A percentile compares a stretch with the other conserved stretches of the same genome.
These are phyloP conservation scores for Coemansia sp. DNA, from an alignment of 192 early-diverging fungal species.

Conservation along the genomic window DNA sequence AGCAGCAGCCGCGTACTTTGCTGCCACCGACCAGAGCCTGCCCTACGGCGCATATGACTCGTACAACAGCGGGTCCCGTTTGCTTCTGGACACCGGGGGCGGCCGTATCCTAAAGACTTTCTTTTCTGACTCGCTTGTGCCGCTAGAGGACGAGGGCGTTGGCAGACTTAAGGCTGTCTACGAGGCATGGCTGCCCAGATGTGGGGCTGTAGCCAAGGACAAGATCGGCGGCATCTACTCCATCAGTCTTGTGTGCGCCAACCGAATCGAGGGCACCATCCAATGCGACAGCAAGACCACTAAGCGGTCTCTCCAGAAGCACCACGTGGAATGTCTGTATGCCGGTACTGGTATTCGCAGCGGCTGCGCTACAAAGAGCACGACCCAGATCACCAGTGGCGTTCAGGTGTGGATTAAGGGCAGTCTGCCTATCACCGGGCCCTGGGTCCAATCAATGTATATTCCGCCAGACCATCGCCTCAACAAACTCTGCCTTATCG, in stretches of 20 bases:
- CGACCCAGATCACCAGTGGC: conserved; percentile 18
- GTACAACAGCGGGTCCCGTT: conserved; percentile 26
- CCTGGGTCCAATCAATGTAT: conserved; percentile 49
- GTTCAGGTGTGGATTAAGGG: conserved; percentile 51
- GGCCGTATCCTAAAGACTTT: conserved; percentile 44
- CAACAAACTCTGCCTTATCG: conserved; percentile 44
- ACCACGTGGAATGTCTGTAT: conserved; percentile 37
- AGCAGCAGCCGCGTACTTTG: background rate
- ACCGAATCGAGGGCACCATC: conserved; percentile 18
- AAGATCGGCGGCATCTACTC: conserved; percentile 41
- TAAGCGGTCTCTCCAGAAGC: conserved; percentile 18
- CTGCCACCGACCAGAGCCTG: conserved; percentile 8
- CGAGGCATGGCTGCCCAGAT: conserved; percentile 42
- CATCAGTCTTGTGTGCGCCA: conserved; percentile 21
- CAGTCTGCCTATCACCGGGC: conserved; percentile 39
- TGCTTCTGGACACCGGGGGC: conserved; percentile 19
- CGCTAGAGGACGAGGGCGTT: conserved; percentile 44
- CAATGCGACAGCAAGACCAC: conserved; percentile 10
- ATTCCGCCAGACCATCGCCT: conserved; percentile 38
- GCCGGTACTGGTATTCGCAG: conserved; percentile 35
- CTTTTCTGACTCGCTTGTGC: conserved; percentile 24
- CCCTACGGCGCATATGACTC: conserved; percentile 30
- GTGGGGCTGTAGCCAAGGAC: conserved; percentile 24
- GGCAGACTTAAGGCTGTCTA: conserved; percentile 45
- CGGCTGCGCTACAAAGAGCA: conserved; percentile 6